Evolutionary conservation across 768 basidiomycete genomes (phyloP), one percentile per base, ranked within the genome.

Genomic region (Ramaria rubella): DNA sequence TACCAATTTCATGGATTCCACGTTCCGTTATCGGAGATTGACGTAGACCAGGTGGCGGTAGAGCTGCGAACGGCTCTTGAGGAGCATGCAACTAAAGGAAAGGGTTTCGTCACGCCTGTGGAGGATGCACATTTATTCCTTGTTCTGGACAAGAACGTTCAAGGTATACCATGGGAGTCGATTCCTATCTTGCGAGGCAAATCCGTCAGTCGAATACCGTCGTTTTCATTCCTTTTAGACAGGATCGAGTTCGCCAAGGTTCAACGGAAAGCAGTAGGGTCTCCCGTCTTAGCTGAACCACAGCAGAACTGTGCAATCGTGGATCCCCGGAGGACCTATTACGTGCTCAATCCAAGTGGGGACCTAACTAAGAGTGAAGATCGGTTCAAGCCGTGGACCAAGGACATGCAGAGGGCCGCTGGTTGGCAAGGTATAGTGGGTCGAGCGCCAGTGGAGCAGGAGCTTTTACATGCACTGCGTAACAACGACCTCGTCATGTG

Each of bases 111-210:
- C 14, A 59, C 52, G 4, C 46, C 58, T 6, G 67, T 63, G 30
- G 61, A 72, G 5, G 86, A 89, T 63, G 77, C 82, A 40, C 95
- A 98, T 65, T 69, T 85, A 33, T 95, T 97, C 73, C 74, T 98
- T 59, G 80, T 95, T 19, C 77, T 98, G 49, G 96, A 97, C 70
- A 90, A 90, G 70, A 85, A 89, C 58, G 73, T 94, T 11, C 90
- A 94, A 64, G 82, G 83, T 0, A 77, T 98, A 55, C 94, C 96
- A 2, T 98, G 95, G 95, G 96, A 98, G 70, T 94, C 88, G 24
- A 82, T 97, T 14, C 94, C 95, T 0, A 79, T 86, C 40, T 72
- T 98, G 11, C 79, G 90, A 40, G 90, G 87, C 8, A 77, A 85
- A 49, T 90, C 93, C 52, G 80, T 97, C 65, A 94, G 90, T 66